Evolutionary conservation across 1,284 basidiomycete species (phyloP).

Genomic region (Serendipita sp.): DNA sequence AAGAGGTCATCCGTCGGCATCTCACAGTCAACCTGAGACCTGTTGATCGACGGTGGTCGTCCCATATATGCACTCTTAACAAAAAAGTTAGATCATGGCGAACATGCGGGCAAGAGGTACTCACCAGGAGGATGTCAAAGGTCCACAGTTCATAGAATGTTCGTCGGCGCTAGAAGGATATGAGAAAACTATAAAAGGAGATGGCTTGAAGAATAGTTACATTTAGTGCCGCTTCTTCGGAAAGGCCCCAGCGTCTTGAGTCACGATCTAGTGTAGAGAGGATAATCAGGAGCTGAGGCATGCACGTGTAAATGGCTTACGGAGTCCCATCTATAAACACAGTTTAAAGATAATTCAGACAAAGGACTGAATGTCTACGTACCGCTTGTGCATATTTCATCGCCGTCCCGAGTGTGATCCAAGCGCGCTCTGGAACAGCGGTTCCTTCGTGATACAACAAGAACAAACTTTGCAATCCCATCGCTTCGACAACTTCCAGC

Average conservation of each 20-base stretch:
- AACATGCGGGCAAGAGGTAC: not conserved
- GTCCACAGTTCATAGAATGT: constrained; percentile 5
- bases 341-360: not conserved
- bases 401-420: not conserved
- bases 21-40: constrained; percentile 1
- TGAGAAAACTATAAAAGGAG: not conserved
- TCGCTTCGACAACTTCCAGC: not conserved
- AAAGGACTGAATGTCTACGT: not conserved
- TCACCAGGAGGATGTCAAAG: not conserved
- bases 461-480: not conserved
- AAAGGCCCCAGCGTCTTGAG: not conserved
- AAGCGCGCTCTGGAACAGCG: not conserved
- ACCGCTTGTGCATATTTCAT: constrained; percentile 5
- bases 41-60: not conserved
- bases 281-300: not conserved
- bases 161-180: not conserved
- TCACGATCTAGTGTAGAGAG: not conserved
- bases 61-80: not conserved
- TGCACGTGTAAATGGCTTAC: not conserved
- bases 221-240: not conserved
- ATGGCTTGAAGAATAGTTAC: not conserved
- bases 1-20: not conserved
- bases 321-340: constrained; percentile 2
- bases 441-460: not conserved
- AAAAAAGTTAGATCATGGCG: not conserved